Evolutionary conservation across 345 rosid species (phyloP).

Genomic region (Eucalyptus regnans): DNA sequence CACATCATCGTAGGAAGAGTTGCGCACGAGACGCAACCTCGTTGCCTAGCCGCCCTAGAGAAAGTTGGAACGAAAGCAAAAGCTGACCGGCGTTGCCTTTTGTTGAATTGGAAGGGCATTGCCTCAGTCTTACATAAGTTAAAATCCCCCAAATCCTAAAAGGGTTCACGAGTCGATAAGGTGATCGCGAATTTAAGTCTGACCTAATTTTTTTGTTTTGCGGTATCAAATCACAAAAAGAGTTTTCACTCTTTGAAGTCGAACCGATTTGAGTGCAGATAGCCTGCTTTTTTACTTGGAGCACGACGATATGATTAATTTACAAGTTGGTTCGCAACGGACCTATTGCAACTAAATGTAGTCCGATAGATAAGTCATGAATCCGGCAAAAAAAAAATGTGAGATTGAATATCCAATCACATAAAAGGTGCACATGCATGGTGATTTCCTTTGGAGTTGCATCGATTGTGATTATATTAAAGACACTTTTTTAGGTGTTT

Average conservation of each 20-base stretch:
- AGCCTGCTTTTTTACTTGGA: not conserved
- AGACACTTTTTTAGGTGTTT: not conserved
- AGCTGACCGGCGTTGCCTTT: not conserved
- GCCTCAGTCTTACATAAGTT: not conserved
- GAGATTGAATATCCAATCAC: not conserved
- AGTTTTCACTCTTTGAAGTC: not conserved
- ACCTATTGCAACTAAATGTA: not conserved
- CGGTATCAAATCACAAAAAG: not conserved
- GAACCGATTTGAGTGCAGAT: not conserved
- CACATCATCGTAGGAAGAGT: not conserved
- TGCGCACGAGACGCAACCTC: not conserved
- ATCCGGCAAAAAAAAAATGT: not conserved
- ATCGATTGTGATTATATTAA: not conserved
- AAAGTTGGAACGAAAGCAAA: not conserved
- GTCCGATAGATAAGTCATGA: not conserved
- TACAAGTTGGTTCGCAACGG: not conserved
- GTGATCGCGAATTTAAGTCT: not conserved
- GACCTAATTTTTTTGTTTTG: not conserved
- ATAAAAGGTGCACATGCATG: not conserved
- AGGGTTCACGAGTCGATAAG: not conserved
- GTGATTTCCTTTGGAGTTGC: not conserved
- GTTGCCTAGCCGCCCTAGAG: not conserved
- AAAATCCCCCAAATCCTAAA: not conserved
- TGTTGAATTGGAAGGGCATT: not conserved
- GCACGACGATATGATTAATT: not conserved